These are phyloP conservation scores for Abrus pulchellus DNA, from an alignment of 306 rosid genomes.

Conservation along the genomic window DNA sequence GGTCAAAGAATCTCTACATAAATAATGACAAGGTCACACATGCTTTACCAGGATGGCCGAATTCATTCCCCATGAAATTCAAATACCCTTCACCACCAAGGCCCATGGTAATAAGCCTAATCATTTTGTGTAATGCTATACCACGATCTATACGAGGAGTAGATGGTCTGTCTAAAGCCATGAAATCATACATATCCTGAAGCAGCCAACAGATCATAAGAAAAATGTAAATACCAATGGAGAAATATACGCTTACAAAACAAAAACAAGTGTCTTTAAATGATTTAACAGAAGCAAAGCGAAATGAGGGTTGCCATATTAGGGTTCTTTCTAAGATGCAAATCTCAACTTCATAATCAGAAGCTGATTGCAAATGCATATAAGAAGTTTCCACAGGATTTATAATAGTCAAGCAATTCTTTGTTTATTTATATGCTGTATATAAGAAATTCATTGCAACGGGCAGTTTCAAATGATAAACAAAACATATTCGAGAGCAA, in stretches of 20 bases:
- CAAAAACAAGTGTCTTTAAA: conserved; percentile 25
- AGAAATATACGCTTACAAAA: conserved; percentile 21
- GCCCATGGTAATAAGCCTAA: conserved; percentile 95
- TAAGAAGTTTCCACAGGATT: conserved; percentile 32
- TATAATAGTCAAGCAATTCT: conserved; percentile 30
- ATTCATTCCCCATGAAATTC: conserved; percentile 99
- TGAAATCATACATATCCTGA: conserved; percentile 98
- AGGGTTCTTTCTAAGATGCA: conserved; percentile 29
- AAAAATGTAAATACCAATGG: conserved; percentile 33
- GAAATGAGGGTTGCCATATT: conserved; percentile 22
- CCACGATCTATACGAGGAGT: conserved; percentile 94
- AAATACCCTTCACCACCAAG: conserved; percentile 98
- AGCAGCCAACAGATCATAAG: conserved; percentile 42
- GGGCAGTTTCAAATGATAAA: conserved; percentile 44
- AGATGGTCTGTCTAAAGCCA: conserved; percentile 89
- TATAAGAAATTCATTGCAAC: conserved; percentile 35
- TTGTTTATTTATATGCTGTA: conserved; percentile 31
- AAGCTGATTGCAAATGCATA: conserved; percentile 42
- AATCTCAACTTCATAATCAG: conserved; percentile 33
- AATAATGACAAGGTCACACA: conserved; percentile 37
- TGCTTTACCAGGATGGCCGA: conserved; percentile 95
- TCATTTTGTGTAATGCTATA: conserved; percentile 96
- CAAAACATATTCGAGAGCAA: conserved; percentile 35
- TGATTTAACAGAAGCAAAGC: conserved; percentile 26
- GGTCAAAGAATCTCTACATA: conserved; percentile 36